A percentile compares a stretch with the other conserved stretches of the same genome.
Evolutionary conservation across 1,284 basidiomycete genomes (phyloP).

Genomic region (Amylostereum chailletii): DNA sequence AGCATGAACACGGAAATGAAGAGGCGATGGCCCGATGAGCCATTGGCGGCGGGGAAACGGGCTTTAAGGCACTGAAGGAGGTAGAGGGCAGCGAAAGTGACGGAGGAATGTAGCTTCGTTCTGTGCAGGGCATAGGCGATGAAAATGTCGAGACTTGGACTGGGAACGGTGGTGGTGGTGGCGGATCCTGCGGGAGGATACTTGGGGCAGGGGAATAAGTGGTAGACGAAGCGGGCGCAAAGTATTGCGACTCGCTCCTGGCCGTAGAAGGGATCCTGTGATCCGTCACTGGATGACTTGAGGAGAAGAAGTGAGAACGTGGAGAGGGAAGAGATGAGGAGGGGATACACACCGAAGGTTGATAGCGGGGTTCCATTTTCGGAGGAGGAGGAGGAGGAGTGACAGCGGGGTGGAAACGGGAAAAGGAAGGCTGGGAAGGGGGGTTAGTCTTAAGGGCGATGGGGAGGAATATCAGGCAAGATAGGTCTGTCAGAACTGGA

Average conservation of each 20-base stretch:
- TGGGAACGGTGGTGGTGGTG: background rate
- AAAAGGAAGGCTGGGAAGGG: no score
- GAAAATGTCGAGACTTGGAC: constrained; percentile 16
- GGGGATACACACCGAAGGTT: no score
- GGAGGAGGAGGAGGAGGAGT: no score
- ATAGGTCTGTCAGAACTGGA: no score
- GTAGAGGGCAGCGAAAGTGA: background rate
- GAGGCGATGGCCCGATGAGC: background rate
- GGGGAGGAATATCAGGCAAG: no score
- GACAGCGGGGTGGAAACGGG: no score
- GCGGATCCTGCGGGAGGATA: background rate
- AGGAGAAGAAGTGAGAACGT: no score
- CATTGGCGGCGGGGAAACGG: constrained; percentile 2
- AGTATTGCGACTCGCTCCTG: background rate
- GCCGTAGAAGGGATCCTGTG: background rate
- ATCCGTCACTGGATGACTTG: no score
- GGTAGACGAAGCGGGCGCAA: background rate
- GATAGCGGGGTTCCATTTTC: no score
- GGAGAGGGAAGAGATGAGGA: no score
- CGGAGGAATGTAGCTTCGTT: background rate
- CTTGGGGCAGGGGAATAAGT: background rate
- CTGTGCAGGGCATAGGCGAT: constrained; percentile 1
- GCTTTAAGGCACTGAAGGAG: background rate
- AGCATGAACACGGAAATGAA: constrained; percentile 1
- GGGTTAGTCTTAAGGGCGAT: no score